Conservation (phyloP, 768 basidiomycete genomes). For the Sporobolomyces pararoseus region DNA sequence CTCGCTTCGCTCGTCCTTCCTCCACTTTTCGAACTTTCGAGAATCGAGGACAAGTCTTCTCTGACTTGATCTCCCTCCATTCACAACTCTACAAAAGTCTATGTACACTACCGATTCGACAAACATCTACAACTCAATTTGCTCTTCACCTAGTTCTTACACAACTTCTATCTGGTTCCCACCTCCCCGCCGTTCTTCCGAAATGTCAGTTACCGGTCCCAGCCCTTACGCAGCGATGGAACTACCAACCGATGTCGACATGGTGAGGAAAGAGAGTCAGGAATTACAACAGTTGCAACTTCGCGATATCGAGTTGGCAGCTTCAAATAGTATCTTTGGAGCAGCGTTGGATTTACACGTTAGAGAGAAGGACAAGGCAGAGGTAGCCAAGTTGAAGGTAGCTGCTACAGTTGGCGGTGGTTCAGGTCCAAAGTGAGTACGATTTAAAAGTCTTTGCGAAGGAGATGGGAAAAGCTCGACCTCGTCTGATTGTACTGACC, state of each 20-base stretch:
- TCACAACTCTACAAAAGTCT: too few relatives aligned
- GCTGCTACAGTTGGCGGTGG: conserved; percentile 1
- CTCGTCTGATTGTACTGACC: background rate
- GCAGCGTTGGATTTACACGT: conserved; percentile 6
- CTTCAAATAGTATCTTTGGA: background rate
- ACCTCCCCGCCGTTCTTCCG: background rate
- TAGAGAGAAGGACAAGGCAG: conserved; percentile 7
- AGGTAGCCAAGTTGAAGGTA: background rate
- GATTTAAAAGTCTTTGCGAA: background rate
- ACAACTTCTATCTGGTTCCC: conserved; percentile 5
- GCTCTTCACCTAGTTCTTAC: background rate
- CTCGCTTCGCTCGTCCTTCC: too few relatives aligned
- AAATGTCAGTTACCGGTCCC: background rate
- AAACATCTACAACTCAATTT: too few relatives aligned
- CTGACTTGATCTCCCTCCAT: background rate
- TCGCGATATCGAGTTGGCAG: background rate
- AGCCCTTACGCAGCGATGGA: conserved; percentile 18
- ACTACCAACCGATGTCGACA: background rate
- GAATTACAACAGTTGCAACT: background rate
- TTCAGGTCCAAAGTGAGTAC: conserved; percentile 6
- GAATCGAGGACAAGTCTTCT: background rate
- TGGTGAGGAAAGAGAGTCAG: background rate
- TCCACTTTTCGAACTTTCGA: too few relatives aligned
- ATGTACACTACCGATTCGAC: background rate
- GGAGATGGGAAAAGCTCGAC: background rate